Evolutionary conservation across 495 filamentous ascomycete species (phyloP), one percentile per base, ranked within the genome.

Genomic region (Poronia punctata): DNA sequence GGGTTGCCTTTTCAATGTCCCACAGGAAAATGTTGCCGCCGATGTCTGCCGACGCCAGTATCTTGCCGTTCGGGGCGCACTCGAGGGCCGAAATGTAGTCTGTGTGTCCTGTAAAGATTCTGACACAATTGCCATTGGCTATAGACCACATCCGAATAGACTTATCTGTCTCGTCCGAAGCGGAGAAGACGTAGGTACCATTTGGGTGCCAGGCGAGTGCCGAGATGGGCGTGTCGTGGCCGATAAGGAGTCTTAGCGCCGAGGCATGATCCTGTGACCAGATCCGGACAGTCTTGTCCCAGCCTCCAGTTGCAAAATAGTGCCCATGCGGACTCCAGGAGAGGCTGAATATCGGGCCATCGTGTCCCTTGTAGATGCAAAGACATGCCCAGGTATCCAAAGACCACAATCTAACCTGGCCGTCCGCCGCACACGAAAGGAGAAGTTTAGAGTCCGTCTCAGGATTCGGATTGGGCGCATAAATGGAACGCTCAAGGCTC

Each of bases 111-210:
- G 83, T 89, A 57, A 97, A 97, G 53, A 97, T 75, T 14, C 92
- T 83, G 1, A 95, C 86, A 28, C 84, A 82, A 40, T 80, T 80
- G 15, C 92, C 92, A 6, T 78, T 86, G 1, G 72, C 68, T n/a
- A 95, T 70, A n/a, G 84, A 77, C 90, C 92, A 98, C 89, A 98
- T 96, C 14, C 92, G 81, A 15, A 96, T 86, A 0, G 88, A 88
- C 63, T 86, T 86, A 60, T 98, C 92, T 31, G 72, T 80, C 43
- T 71, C 64, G 38, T 78, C 74, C 35, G 84, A 88, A 0, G 82
- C 87, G 2, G 92, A 95, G 65, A 97, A 95, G 34, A 95, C 65
- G 48, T 97, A 97, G 4, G 80, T 77, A 5, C 83, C 84, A 57
- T 97, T 98, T 2, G 90, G 88, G 52, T 98, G 92, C 72, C 88